Percentiles rank a stretch among this genome's conserved stretches.
Conservation (phyloP, 805 yeast genomes). For the Millerago galiae region DNA sequence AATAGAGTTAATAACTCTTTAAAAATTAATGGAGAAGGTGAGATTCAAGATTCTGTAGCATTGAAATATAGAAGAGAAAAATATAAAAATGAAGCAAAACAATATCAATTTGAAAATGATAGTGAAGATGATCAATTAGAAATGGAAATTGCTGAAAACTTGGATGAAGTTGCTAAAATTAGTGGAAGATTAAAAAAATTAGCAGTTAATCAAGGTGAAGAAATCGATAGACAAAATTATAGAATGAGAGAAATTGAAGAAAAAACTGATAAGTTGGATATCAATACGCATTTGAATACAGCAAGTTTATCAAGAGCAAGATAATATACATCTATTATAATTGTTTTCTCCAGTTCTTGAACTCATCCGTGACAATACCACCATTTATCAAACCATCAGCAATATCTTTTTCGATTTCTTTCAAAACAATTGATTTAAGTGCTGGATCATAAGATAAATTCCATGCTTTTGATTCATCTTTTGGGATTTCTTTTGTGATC, state of each 20-base stretch:
- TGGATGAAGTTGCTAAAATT: constrained; percentile 68
- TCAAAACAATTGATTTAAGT: constrained; percentile 45
- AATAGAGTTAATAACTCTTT: constrained; percentile 62
- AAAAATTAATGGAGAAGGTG: constrained; percentile 28
- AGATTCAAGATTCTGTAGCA: constrained; percentile 27
- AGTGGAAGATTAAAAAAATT: constrained; percentile 65
- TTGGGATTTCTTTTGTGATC: constrained; percentile 53
- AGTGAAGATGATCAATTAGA: constrained; percentile 92
- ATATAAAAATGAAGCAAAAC: constrained; percentile 44
- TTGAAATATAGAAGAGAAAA: constrained; percentile 32
- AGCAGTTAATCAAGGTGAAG: constrained; percentile 69
- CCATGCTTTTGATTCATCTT: constrained; percentile 46
- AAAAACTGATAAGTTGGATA: constrained; percentile 78
- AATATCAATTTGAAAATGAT: constrained; percentile 83
- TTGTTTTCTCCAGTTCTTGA: constrained; percentile 45
- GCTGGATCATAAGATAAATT: constrained; percentile 51
- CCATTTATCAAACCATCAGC: constrained; percentile 33
- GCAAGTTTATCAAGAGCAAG: constrained; percentile 49
- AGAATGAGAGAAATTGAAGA: constrained; percentile 74
- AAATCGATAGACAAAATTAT: constrained; percentile 70
- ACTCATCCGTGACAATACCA: constrained; percentile 42
- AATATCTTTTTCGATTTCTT: constrained; percentile 35
- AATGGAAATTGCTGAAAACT: constrained; percentile 74
- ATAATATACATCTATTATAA: neutral
- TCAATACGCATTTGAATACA: constrained; percentile 73